phyloP scores from a whole-genome alignment of 2,329 filamentous ascomycete species.

The Canariomyces notabilis region DNA sequence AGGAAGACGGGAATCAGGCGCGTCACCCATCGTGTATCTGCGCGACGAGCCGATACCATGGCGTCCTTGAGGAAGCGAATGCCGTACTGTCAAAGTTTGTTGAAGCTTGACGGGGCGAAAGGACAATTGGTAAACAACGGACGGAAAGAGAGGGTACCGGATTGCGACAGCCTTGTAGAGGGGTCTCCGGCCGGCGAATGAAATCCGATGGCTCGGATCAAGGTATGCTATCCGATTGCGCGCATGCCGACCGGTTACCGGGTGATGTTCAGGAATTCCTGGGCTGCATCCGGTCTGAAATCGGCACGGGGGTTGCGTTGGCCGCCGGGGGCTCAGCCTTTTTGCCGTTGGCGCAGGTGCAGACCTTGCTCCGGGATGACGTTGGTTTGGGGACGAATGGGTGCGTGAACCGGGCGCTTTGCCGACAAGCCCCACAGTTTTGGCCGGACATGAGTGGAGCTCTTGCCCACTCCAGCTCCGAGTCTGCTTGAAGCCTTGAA shows the following conservation, averaged over 20 bases:
- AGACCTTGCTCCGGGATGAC: too few relatives aligned
- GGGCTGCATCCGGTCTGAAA: neutral
- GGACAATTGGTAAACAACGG: too few relatives aligned
- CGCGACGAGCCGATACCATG: slow-evolving; percentile 22
- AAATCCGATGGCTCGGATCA: too few relatives aligned
- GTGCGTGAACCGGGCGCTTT: too few relatives aligned
- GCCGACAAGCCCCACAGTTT: too few relatives aligned
- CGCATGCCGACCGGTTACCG: neutral
- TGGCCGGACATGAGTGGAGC: too few relatives aligned
- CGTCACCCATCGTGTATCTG: slow-evolving; percentile 43
- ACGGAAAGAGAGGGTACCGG: neutral
- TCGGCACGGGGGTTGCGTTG: too few relatives aligned
- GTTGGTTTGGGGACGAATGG: too few relatives aligned
- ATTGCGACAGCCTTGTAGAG: neutral
- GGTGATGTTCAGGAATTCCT: neutral
- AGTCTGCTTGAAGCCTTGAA: too few relatives aligned
- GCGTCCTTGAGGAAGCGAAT: slow-evolving; percentile 3
- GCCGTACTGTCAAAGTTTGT: neutral
- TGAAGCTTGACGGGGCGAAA: neutral
- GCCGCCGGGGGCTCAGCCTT: too few relatives aligned
- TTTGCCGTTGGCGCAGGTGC: too few relatives aligned
- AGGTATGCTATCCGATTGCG: neutral
- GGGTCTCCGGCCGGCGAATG: neutral
- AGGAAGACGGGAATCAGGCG: slow-evolving; percentile 67
- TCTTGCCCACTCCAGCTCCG: too few relatives aligned